Evolutionary conservation across 2,329 filamentous ascomycete species (phyloP), one percentile per base, ranked within the genome.

Genomic region (Fusarium irregulare): DNA sequence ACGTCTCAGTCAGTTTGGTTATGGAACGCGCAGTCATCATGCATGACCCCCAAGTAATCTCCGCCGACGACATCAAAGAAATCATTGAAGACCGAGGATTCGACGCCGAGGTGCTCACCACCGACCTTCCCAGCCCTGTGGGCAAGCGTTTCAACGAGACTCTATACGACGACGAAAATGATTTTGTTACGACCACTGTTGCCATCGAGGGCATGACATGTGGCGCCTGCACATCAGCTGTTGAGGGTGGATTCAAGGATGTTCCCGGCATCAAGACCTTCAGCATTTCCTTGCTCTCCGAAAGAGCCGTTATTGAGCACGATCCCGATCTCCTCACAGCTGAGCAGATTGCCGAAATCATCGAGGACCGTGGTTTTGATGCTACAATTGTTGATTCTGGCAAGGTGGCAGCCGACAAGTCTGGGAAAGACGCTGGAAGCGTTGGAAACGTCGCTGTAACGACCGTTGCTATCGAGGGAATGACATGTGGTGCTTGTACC

Each of bases 401-500:
- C 62, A 81, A 85, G 64, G 80, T 86, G 56, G 75, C 78, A 25
- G 20, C 65, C 23, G 67, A 71, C 32, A 67, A 61, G 53, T 59
- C 51, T 30, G 32, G 54, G 21, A 69, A 59, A 51, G 57, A 42
- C 45, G 71, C 80, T 53, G 79, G 77, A 64, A 74, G 78, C 64
- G 77, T 78, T 60, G 79, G 83, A 67, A 81, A 82, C 53, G 75
- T 87, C 6, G 85, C 91, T 60, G 93, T 89, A 1, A 98, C 94
- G 0, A 98, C 94, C 0, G 86, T 99, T 20, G 90, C 92, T 7
- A 93, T 99, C 57, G 93, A 96, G 72, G 96, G 96, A 53, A 99
- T 99, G 96, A 99, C 96, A 2, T 98, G 96, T 77, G 95, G 95
- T 23, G 93, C 96, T 44, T 99, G 96, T 80, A 98, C 96, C 1